Percentiles rank a stretch among this genome's conserved stretches.
phyloP scores from a whole-genome alignment of 768 basidiomycete species.

The Kwoniella newhampshirensis region DNA sequence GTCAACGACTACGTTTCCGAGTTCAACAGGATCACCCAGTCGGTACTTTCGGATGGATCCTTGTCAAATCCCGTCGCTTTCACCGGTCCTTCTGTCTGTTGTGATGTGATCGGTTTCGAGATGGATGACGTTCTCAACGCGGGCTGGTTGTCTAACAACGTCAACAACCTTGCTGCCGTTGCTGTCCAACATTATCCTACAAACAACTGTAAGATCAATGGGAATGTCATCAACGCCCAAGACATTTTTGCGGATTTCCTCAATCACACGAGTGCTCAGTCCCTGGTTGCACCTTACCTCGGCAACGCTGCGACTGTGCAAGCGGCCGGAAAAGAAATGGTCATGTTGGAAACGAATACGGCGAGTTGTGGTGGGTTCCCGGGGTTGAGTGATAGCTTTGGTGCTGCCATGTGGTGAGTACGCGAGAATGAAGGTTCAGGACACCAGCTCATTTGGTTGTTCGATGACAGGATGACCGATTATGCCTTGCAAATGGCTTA shows the following conservation, averaged over 20 bases:
- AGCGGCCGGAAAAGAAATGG: conserved; percentile 55
- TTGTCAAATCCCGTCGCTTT: conserved; percentile 59
- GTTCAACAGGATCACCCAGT: conserved; percentile 59
- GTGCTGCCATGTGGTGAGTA: conserved; percentile 64
- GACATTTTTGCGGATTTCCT: conserved; percentile 60
- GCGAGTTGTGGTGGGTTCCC: conserved; percentile 59
- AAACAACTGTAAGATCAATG: conserved; percentile 54
- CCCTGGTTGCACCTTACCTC: conserved; percentile 61
- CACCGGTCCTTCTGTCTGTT: conserved; percentile 66
- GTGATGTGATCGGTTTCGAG: conserved; percentile 58
- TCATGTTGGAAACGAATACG: conserved; percentile 73
- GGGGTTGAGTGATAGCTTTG: conserved; percentile 63
- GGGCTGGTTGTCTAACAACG: conserved; percentile 48
- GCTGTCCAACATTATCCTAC: conserved; percentile 53
- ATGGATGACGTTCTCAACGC: conserved; percentile 52
- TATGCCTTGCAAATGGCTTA: conserved; percentile 64
- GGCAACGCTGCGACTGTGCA: conserved; percentile 57
- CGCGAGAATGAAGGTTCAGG: background rate
- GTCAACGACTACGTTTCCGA: conserved; percentile 59
- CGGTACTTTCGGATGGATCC: conserved; percentile 36
- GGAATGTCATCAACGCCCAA: conserved; percentile 52
- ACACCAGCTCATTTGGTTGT: conserved; percentile 6
- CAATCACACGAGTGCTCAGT: conserved; percentile 61
- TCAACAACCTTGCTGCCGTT: conserved; percentile 42
- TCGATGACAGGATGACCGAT: conserved; percentile 58